phyloP scores from a whole-genome alignment of 2,329 filamentous ascomycete species.

The Alternaria longipes region DNA sequence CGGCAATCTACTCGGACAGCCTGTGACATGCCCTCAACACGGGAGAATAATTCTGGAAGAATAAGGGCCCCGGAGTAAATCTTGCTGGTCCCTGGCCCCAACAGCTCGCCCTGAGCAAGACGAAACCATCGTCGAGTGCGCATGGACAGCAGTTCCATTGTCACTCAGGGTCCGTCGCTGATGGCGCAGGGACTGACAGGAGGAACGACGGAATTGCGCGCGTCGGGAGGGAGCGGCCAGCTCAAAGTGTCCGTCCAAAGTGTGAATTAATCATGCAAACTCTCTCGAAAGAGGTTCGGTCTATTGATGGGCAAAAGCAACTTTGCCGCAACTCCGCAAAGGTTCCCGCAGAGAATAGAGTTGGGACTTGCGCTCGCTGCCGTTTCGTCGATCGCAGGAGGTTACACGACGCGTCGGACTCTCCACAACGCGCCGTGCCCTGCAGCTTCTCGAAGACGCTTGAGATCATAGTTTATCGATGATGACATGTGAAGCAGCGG shows the following conservation, averaged over 20 bases:
- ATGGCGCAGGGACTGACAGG: constrained; percentile 25
- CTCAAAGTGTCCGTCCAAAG: constrained; percentile 13
- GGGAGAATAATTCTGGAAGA: constrained; percentile 47
- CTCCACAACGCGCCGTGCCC: constrained; percentile 31
- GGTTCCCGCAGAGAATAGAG: constrained; percentile 19
- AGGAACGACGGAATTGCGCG: constrained; percentile 23
- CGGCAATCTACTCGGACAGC: constrained; percentile 45
- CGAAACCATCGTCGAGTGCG: constrained; percentile 20
- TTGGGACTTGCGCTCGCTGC: constrained; percentile 25
- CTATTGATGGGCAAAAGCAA: constrained; percentile 21
- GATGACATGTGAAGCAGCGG: constrained; percentile 26
- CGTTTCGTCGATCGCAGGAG: constrained; percentile 30
- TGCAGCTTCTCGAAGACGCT: constrained; percentile 22
- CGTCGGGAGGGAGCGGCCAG: constrained; percentile 20
- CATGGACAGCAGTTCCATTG: constrained; percentile 16
- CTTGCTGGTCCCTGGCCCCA: constrained; percentile 22
- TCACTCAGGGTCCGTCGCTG: constrained; percentile 18
- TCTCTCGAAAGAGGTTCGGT: constrained; percentile 16
- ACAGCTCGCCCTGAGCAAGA: constrained; percentile 25
- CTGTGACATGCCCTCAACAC: constrained; percentile 31
- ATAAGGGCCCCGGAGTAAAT: constrained; percentile 31
- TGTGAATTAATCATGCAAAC: constrained; percentile 22
- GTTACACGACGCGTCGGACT: constrained; percentile 32
- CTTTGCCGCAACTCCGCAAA: constrained; percentile 25
- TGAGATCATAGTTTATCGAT: constrained; percentile 18